Percentiles rank a stretch among this genome's conserved stretches.
Conservation (phyloP, 768 basidiomycete species). For the Nevesoporus exiguus region DNA sequence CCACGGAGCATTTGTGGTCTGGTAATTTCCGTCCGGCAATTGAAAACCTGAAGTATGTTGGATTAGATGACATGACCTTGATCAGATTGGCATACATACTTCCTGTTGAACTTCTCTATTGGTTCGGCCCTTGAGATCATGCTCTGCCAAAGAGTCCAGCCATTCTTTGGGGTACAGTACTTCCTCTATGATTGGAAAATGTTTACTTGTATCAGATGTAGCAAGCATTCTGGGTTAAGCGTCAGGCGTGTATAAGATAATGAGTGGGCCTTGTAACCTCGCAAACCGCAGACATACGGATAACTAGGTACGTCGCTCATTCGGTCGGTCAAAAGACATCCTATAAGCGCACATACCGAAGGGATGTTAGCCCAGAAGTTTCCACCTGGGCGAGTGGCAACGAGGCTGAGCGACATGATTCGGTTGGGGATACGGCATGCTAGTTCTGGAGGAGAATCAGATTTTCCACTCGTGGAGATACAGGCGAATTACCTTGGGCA, state of each 20-base stretch:
- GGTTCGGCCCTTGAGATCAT: conserved; percentile 55
- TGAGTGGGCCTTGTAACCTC: conserved; percentile 22
- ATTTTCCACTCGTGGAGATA: background rate
- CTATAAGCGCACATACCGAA: conserved; percentile 43
- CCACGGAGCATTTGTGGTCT: conserved; percentile 60
- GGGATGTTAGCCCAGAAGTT: conserved; percentile 55
- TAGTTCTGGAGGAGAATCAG: conserved; percentile 48
- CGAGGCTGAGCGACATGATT: conserved; percentile 61
- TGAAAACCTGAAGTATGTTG: conserved; percentile 9
- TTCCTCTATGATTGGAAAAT: conserved; percentile 47
- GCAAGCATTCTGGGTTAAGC: conserved; percentile 31
- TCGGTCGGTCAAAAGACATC: background rate
- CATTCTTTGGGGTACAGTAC: conserved; percentile 63
- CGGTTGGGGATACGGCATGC: conserved; percentile 62
- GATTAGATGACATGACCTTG: background rate
- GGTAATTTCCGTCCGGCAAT: conserved; percentile 46
- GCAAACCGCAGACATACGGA: conserved; percentile 36
- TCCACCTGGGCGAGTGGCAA: conserved; percentile 70
- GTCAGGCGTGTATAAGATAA: conserved; percentile 1
- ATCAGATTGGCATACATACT: conserved; percentile 33
- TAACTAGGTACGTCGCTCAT: conserved; percentile 31
- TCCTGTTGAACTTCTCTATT: conserved; percentile 58
- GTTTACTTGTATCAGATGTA: conserved; percentile 41
- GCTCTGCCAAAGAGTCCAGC: conserved; percentile 51
- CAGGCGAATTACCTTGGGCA: conserved; percentile 53